A percentile compares a stretch with the other conserved stretches of the same genome.
phyloP scores from a whole-genome alignment of 2,329 filamentous ascomycete species.

The Colletotrichum sp. region DNA sequence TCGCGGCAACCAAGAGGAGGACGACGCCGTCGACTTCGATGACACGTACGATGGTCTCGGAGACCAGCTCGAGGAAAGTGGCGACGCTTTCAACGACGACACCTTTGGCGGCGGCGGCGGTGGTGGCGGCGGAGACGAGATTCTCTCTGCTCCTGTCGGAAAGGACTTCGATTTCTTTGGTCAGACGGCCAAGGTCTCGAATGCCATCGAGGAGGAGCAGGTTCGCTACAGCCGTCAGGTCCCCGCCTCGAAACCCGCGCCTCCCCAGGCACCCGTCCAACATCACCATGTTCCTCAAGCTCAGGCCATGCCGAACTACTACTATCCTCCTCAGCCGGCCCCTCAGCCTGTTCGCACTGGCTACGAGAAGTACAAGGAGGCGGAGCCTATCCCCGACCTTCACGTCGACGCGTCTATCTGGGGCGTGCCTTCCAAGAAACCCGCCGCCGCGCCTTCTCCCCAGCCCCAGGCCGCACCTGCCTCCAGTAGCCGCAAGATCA shows the following conservation, averaged over 20 bases:
- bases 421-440: constrained; percentile 72
- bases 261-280: constrained; percentile 31
- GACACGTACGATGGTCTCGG: constrained; percentile 97
- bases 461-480: constrained; percentile 29
- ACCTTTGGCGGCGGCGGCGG: constrained; percentile 71
- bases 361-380: constrained; percentile 88
- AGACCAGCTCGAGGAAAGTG: constrained; percentile 86
- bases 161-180: constrained; percentile 98
- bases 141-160: constrained; percentile 63
- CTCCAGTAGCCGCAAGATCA: constrained; percentile 71
- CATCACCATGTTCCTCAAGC: constrained; percentile 26
- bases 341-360: constrained; percentile 70
- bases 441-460: constrained; percentile 36
- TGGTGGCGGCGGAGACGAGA: constrained; percentile 43
- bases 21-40: constrained; percentile 78
- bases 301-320: constrained; percentile 21
- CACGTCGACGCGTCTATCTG: constrained; percentile 94
- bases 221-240: constrained; percentile 80
- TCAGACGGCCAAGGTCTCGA: constrained; percentile 84
- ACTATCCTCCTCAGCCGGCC: constrained; percentile 43
- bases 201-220: constrained; percentile 90
- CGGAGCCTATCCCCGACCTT: constrained; percentile 83
- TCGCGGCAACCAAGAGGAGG: constrained; percentile 62
- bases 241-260: constrained; percentile 51
- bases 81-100: constrained; percentile 96